Evolutionary conservation across 441 rosid species (phyloP).

Genomic region (Flueggea neowawraea): DNA sequence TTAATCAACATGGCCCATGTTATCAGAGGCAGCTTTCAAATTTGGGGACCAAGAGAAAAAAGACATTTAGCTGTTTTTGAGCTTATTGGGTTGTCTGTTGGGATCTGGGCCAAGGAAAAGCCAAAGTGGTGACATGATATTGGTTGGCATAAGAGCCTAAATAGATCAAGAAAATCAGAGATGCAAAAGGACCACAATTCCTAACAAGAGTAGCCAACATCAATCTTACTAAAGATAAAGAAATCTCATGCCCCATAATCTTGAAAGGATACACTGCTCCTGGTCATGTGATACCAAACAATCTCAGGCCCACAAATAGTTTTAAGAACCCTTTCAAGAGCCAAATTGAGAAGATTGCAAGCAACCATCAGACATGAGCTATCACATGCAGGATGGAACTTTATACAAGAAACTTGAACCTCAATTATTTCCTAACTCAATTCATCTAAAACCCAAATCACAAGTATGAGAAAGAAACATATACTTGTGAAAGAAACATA

Average conservation of each 20-base stretch:
- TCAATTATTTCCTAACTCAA: too few species aligned
- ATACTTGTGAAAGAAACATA: too few species aligned
- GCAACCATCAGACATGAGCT: conserved; percentile 16
- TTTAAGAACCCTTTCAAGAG: conserved; percentile 22
- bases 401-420: too few species aligned
- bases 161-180: conserved; percentile 12
- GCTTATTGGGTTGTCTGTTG: conserved; percentile 18
- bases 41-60: conserved; percentile 25
- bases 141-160: conserved; percentile 25
- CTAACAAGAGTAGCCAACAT: conserved; percentile 25
- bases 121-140: conserved; percentile 20
- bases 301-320: conserved; percentile 35
- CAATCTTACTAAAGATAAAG: conserved; percentile 23
- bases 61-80: conserved; percentile 12
- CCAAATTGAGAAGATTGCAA: conserved; percentile 28
- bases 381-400: conserved; percentile 1
- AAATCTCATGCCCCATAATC: conserved; percentile 36
- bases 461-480: too few species aligned
- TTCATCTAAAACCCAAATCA: too few species aligned
- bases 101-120: conserved; percentile 23
- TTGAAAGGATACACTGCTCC: conserved; percentile 35
- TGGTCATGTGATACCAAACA: conserved; percentile 35
- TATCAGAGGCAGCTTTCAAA: conserved; percentile 16
- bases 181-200: conserved; percentile 32
- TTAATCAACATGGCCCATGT: conserved; percentile 13